phyloP scores from a whole-genome alignment of 345 rosid genomes.

The Eutrema heterophyllum region DNA sequence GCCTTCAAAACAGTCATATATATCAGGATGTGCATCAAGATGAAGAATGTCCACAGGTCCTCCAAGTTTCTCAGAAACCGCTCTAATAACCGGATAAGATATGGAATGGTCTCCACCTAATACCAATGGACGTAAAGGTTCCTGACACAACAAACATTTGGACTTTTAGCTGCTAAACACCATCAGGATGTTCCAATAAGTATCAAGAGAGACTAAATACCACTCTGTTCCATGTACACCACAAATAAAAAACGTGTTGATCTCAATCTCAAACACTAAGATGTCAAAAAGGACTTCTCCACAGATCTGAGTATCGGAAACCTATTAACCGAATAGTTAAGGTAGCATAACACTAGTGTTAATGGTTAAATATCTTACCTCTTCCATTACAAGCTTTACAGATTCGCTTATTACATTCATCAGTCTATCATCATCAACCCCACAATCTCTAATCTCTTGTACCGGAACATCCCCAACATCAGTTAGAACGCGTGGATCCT shows the following conservation, averaged over 20 bases:
- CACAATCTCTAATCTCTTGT: constrained; percentile 97
- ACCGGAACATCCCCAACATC: constrained; percentile 98
- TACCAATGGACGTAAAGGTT: constrained; percentile 79
- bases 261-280: background rate
- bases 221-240: background rate
- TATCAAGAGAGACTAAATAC: background rate
- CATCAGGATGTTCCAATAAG: background rate
- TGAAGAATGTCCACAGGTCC: constrained; percentile 97
- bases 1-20: constrained; percentile 83
- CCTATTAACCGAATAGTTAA: background rate
- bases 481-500: constrained; percentile 85
- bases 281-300: background rate
- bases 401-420: constrained; percentile 89
- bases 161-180: background rate
- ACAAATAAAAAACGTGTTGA: background rate
- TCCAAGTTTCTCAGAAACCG: constrained; percentile 91
- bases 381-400: constrained; percentile 88
- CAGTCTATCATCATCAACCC: constrained; percentile 86
- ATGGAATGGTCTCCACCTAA: constrained; percentile 99
- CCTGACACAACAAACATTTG: constrained; percentile 33
- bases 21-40: constrained; percentile 99
- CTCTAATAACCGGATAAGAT: constrained; percentile 87
- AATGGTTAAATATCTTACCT: constrained; percentile 38
- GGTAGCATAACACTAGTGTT: background rate
- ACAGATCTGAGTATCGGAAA: background rate